Conservation (phyloP, 2,329 filamentous ascomycete genomes). For the Xylariaceae sp. region DNA sequence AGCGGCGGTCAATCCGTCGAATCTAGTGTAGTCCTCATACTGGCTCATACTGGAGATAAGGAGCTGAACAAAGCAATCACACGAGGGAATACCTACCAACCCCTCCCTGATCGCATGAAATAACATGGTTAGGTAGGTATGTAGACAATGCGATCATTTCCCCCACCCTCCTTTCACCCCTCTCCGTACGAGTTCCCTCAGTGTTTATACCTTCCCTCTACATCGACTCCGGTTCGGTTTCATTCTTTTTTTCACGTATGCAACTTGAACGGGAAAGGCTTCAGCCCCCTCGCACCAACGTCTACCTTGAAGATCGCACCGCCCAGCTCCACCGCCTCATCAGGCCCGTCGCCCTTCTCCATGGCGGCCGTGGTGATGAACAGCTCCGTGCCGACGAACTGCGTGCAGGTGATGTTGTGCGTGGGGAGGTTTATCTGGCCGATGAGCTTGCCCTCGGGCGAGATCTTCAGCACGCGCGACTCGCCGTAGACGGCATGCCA, state of each 20-base stretch:
- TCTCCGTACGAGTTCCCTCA: neutral
- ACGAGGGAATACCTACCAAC: neutral
- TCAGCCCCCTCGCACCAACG: constrained; percentile 63
- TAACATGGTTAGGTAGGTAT: constrained; percentile 1
- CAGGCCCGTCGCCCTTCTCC: constrained; percentile 58
- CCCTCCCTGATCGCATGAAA: neutral
- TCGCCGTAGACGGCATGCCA: constrained; percentile 87
- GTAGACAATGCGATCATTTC: neutral
- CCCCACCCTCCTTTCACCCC: no score
- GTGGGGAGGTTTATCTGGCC: constrained; percentile 74
- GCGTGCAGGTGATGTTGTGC: constrained; percentile 71
- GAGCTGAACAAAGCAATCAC: neutral
- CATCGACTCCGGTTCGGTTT: neutral
- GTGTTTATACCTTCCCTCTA: neutral
- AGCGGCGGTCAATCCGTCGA: neutral
- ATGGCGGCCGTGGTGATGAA: constrained; percentile 73
- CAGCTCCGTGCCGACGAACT: constrained; percentile 68
- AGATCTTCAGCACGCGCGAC: constrained; percentile 67
- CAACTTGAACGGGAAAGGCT: constrained; percentile 59
- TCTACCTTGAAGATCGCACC: constrained; percentile 72
- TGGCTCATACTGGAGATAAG: neutral
- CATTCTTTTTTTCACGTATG: constrained; percentile 1
- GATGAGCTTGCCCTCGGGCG: constrained; percentile 61
- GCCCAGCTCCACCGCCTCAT: constrained; percentile 57
- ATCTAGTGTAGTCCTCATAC: constrained; percentile 2